Evolutionary conservation across 2,329 filamentous ascomycete species (phyloP), one percentile per base, ranked within the genome.

Genomic region (Sclerotinia subarctica): DNA sequence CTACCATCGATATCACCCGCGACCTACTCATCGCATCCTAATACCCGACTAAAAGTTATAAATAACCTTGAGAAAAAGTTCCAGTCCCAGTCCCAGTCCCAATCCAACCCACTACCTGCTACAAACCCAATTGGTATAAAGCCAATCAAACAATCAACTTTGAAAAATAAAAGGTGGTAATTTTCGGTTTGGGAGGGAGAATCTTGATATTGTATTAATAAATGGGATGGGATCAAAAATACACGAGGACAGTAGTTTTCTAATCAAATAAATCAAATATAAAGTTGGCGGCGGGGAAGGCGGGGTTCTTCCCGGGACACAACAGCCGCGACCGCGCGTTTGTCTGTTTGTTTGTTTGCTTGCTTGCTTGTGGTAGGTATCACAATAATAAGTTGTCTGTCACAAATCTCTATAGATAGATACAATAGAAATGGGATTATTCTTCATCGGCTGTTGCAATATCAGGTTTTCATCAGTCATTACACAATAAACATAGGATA

Each of bases 321-420:
- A 59, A 59, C 47, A 60, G 57, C 57, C 57, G 57, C 38, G 13
- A 5, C 53, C 53, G 32, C 57, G 57, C 57, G 57, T 47, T 60
- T 60, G 38, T 42, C 15, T 42, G 38, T 38, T 38, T 32, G 38
- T 42, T 42, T 42, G 38, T 38, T 38, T 42, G 38, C 13, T 38
- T 32, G 38, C 15, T 42, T 42, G 38, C 13, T 38, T 42, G 38
- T 8, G 26, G 26, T 15, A 32, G 26, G 38, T 47, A 32, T 32
- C 42, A 59, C 35, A n/a, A 35, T 35, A 6, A 24, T 57, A n/a
- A 42, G n/a, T 17, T 38, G 32, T 38, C 42, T 32, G 42, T 4
- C 13, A 19, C 13, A 42, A 57, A 38, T 11, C 32, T 57, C n/a
- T 35, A 19, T 13, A n/a, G 24, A 38, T 57, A 42, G 19, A 38